Percentiles rank a stretch among this genome's conserved stretches.
phyloP scores from a whole-genome alignment of 2,329 filamentous ascomycete genomes.

The Pseudocercospora ulei region DNA sequence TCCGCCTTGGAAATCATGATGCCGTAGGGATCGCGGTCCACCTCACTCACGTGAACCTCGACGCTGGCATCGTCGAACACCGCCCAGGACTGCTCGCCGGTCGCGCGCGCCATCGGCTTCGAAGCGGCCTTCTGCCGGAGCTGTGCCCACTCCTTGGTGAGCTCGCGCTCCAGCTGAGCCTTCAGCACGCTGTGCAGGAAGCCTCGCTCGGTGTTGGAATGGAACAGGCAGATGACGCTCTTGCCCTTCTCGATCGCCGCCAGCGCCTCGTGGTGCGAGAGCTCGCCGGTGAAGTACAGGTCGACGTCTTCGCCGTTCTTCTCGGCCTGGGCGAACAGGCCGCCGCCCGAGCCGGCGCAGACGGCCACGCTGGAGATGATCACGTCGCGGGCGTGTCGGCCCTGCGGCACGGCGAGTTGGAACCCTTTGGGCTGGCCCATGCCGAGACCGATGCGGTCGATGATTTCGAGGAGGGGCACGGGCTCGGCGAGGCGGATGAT shows the following conservation, averaged over 20 bases:
- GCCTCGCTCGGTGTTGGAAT: constrained; percentile 83
- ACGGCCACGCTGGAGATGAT: constrained; percentile 64
- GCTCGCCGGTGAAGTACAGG: constrained; percentile 79
- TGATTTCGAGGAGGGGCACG: constrained; percentile 49
- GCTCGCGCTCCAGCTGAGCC: constrained; percentile 50
- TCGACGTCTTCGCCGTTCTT: constrained; percentile 50
- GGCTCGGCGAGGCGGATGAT: constrained; percentile 48
- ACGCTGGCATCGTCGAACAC: constrained; percentile 47
- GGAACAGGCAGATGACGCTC: constrained; percentile 75
- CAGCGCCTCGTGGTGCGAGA: constrained; percentile 86
- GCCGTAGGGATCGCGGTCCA: constrained; percentile 79
- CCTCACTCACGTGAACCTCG: constrained; percentile 63
- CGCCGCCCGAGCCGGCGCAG: constrained; percentile 79
- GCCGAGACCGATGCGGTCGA: constrained; percentile 51
- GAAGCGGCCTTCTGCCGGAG: constrained; percentile 38
- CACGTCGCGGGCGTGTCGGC: constrained; percentile 45
- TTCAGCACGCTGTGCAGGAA: constrained; percentile 66
- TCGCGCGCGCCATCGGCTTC: constrained; percentile 33
- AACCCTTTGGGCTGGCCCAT: constrained; percentile 60
- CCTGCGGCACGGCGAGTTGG: constrained; percentile 55
- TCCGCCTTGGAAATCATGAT: constrained; percentile 48
- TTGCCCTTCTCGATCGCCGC: constrained; percentile 74
- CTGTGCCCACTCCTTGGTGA: constrained; percentile 49
- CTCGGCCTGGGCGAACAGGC: constrained; percentile 56
- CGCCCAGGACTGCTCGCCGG: constrained; percentile 38